These are phyloP conservation scores for Wickerhamiella lipophila DNA, from an alignment of 805 yeast species.

Conservation along the genomic window DNA sequence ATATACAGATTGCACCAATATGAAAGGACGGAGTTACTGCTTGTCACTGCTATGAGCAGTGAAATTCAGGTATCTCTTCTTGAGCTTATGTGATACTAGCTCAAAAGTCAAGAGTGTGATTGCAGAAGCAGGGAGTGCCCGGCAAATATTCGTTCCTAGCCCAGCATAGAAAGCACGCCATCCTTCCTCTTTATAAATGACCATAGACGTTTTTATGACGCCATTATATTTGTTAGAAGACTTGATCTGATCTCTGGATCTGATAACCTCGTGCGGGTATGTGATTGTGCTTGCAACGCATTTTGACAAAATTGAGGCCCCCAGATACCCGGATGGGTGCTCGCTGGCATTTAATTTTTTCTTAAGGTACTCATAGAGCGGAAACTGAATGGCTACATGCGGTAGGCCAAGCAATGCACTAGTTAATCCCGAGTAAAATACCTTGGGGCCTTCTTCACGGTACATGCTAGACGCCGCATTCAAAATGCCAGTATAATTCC, in stretches of 20 bases:
- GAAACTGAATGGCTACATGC: slow-evolving; percentile 95
- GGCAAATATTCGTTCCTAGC: slow-evolving; percentile 64
- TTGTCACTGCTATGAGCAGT: neutral
- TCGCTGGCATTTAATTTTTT: slow-evolving; percentile 16
- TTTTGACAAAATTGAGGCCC: slow-evolving; percentile 70
- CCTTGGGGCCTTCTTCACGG: slow-evolving; percentile 59
- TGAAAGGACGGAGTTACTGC: neutral
- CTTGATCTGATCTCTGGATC: slow-evolving; percentile 75
- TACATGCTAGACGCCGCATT: slow-evolving; percentile 79
- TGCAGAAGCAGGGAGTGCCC: slow-evolving; percentile 93
- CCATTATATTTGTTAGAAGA: slow-evolving; percentile 25
- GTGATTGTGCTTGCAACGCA: slow-evolving; percentile 81
- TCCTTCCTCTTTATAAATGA: slow-evolving; percentile 55
- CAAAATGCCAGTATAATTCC: slow-evolving; percentile 58
- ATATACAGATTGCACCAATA: neutral
- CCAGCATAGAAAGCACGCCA: slow-evolving; percentile 79
- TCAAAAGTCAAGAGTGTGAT: slow-evolving; percentile 92
- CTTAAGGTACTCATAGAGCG: slow-evolving; percentile 77
- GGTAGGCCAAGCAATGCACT: slow-evolving; percentile 83
- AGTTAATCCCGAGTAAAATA: slow-evolving; percentile 78
- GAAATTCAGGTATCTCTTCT: neutral
- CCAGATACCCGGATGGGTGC: slow-evolving; percentile 34
- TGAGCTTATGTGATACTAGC: slow-evolving; percentile 22
- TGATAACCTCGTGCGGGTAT: slow-evolving; percentile 87
- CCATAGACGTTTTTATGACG: slow-evolving; percentile 27